Evolutionary conservation across 1,139 yeast species (phyloP), one percentile per base, ranked within the genome.

Genomic region (Spencermartinsiella ligniputridi): DNA sequence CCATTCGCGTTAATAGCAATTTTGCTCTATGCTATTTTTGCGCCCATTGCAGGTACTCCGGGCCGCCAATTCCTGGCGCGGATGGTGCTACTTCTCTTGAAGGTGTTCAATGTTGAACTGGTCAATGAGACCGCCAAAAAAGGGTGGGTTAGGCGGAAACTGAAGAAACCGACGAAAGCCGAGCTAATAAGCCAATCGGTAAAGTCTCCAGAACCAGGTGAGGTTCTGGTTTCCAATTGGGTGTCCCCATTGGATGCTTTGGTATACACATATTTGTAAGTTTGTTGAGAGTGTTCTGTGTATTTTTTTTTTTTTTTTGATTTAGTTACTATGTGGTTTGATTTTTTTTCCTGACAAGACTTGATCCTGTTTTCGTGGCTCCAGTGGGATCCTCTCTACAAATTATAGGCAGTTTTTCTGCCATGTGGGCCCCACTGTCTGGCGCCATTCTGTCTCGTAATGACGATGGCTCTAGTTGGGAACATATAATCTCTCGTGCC

Each of bases 181-280:
- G 25, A 25, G 27, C 22, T 46, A 54, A 35, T 56, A 52, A 3
- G 57, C 54, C 33, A 56, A 52, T 36, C 49, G 47, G 13, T 8
- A 15, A 3, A 40, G 2, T 21, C 24, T 15, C 60, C 58, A 2
- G 37, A 42, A 22, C 52, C 66, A 0, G 72, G 72, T 3, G 69
- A 66, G 35, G 51, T 69, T 16, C 42, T 69, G 1, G 51, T 68
- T 6, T 52, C 66, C 34, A 69, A 69, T 51, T 67, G 63, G 51
- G 52, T 62, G 3, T 65, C 70, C 13, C 72, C 74, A 1, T 47
- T 69, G 12, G 73, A 68, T 48, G 57, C 68, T 3, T 42, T 68
- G 22, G 57, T 64, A n/a, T 66, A 56, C 44, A 44, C 60, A 18
- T 24, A 25, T 33, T 11, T 17, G 36, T 27, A 27, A n/a, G 32